Base-by-base conservation (phyloP, 345 rosid genomes). In the Melaleuca quinquenervia region DNA sequence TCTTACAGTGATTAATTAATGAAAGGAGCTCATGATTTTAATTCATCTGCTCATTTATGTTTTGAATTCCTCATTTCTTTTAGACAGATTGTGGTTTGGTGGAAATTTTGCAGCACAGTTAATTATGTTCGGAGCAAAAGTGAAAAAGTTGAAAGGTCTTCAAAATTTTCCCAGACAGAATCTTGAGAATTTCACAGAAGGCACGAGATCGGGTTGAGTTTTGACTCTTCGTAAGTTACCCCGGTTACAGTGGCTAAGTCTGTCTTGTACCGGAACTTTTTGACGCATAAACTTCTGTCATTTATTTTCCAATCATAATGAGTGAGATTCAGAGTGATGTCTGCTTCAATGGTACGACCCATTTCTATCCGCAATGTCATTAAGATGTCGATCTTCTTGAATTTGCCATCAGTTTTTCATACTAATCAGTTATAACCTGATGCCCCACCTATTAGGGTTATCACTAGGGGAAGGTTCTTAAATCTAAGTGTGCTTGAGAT, bases 1-100 rank as follows among this genome's bases (percentile, higher is more conserved):
- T 91, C 90, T 90, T 70, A 70, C 78, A 70, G 78, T 70, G 78
- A 70, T 70, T 70, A 70, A 70, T 41, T 70, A 70, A 70, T 70
- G 78, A 70, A 70, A 70, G 78, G 48, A 70, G 78, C 45, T 70
- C 48, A 18, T 70, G 78, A 70, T 70, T 70, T 70, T 32, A 70
- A 70, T 70, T 70, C 13, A 45, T 20, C 48, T 32, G 76, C 45
- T 32, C 76, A 64, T 70, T 70, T 32, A 70, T 70, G 78, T 70
- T 70, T 58, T 36, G 24, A 32, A 70, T 70, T 70, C 48, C 26
- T 70, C 24, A 4, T 70, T 70, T 70, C 12, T 32, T 70, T 70
- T 48, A 5, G 78, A 18, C 78, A 18, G 45, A 54, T 5, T 70
- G 1, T 70, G 48, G 48, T 70, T 45, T 20, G 5, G 24, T 70